Percentiles rank a stretch among this genome's conserved stretches.
Conservation (phyloP, 805 yeast genomes). For the Pichia nanzhaoensis region DNA sequence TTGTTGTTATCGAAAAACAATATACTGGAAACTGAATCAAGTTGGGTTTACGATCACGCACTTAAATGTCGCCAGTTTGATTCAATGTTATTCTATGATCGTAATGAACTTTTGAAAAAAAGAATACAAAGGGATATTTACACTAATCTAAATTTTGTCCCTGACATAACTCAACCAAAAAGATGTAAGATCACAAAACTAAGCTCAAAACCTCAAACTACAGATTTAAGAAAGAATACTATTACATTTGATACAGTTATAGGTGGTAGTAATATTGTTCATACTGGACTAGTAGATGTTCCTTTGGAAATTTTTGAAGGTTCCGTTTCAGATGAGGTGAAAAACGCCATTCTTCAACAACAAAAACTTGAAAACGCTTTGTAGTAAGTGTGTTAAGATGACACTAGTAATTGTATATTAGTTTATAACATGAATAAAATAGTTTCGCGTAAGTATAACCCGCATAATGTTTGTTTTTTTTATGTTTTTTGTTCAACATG, state of each 20-base stretch:
- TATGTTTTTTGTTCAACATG: too few species aligned
- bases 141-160: conserved; percentile 75
- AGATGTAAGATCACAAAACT: conserved; percentile 14
- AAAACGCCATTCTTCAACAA: conserved; percentile 56
- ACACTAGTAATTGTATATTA: too few species aligned
- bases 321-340: conserved; percentile 49
- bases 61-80: conserved; percentile 71
- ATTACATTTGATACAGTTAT: conserved; percentile 43
- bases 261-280: conserved; percentile 31
- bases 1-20: conserved; percentile 6
- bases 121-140: conserved; percentile 73
- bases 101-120: conserved; percentile 41
- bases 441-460: too few species aligned
- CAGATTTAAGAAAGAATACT: conserved; percentile 23
- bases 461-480: too few species aligned
- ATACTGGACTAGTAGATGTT: conserved; percentile 62
- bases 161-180: conserved; percentile 67
- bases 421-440: too few species aligned
- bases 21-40: conserved; percentile 18
- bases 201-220: conserved; percentile 29
- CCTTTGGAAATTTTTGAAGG: conserved; percentile 53
- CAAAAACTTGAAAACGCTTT: conserved; percentile 39
- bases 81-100: conserved; percentile 48
- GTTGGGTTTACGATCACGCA: conserved; percentile 81
- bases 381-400: background rate